Conservation (phyloP, 345 rosid species). For the Moricandia moricandioides region DNA sequence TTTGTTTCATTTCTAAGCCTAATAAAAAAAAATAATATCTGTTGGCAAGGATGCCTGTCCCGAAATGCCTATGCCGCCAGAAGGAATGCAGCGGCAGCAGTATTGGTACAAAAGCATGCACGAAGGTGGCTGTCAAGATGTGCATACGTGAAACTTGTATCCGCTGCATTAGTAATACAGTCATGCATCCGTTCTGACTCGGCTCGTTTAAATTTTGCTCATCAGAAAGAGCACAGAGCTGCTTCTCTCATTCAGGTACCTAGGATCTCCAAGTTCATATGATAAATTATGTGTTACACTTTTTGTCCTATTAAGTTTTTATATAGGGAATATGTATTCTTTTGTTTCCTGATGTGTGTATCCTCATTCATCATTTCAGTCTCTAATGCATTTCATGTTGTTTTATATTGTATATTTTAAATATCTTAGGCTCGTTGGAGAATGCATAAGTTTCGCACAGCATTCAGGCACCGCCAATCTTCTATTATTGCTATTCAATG, state of each 20-base stretch:
- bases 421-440: constrained; percentile 69
- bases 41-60: constrained; percentile 70
- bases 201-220: constrained; percentile 52
- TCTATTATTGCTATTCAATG: constrained; percentile 81
- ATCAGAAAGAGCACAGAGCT: constrained; percentile 61
- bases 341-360: constrained; percentile 15
- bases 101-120: constrained; percentile 60
- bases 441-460: constrained; percentile 62
- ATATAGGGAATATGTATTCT: not conserved
- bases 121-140: constrained; percentile 58
- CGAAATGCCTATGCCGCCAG: constrained; percentile 55
- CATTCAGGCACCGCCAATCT: constrained; percentile 53
- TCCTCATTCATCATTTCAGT: constrained; percentile 13
- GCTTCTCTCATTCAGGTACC: constrained; percentile 74
- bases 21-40: not conserved
- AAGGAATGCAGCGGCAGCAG: constrained; percentile 67
- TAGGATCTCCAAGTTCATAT: constrained; percentile 28
- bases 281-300: constrained; percentile 42
- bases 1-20: constrained; percentile 29
- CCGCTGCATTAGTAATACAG: constrained; percentile 61
- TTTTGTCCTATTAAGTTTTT: constrained; percentile 3
- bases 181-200: constrained; percentile 64
- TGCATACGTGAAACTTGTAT: constrained; percentile 51
- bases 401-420: constrained; percentile 20
- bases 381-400: constrained; percentile 12